Evolutionary conservation across 345 rosid species (phyloP).

Genomic region (Eucalyptus globulus): DNA sequence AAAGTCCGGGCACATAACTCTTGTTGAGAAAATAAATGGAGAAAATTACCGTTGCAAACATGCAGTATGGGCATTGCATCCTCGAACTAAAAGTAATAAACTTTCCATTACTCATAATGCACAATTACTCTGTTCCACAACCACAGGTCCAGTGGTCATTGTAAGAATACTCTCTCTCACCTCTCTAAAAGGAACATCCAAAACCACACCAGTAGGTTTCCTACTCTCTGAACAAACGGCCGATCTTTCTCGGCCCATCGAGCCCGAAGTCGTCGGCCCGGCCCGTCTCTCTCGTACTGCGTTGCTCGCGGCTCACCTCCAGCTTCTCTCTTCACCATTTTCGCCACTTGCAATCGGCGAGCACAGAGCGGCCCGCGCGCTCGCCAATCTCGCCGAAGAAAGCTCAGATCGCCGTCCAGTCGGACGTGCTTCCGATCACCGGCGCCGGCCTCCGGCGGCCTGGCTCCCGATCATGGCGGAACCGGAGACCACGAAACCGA

Average conservation of each 20-base stretch:
- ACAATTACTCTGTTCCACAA: neutral
- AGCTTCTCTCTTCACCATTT: neutral
- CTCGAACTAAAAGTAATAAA: too few relatives aligned
- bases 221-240: neutral
- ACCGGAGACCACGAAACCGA: conserved; percentile 17
- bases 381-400: neutral
- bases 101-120: too few relatives aligned
- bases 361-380: neutral
- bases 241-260: neutral
- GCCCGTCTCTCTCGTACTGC: neutral
- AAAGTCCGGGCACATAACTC: too few relatives aligned
- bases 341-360: neutral
- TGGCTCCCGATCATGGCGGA: neutral
- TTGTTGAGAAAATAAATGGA: too few relatives aligned
- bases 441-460: too few relatives aligned
- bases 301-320: neutral
- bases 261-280: neutral
- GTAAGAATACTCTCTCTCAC: neutral
- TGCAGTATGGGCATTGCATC: too few relatives aligned
- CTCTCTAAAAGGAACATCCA: neutral
- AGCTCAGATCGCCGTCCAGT: neutral
- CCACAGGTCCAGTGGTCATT: neutral
- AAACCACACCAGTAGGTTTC: neutral
- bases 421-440: neutral
- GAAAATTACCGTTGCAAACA: too few relatives aligned